Evolutionary conservation across 306 rosid genomes (phyloP).

Genomic region (Malus asiatica): DNA sequence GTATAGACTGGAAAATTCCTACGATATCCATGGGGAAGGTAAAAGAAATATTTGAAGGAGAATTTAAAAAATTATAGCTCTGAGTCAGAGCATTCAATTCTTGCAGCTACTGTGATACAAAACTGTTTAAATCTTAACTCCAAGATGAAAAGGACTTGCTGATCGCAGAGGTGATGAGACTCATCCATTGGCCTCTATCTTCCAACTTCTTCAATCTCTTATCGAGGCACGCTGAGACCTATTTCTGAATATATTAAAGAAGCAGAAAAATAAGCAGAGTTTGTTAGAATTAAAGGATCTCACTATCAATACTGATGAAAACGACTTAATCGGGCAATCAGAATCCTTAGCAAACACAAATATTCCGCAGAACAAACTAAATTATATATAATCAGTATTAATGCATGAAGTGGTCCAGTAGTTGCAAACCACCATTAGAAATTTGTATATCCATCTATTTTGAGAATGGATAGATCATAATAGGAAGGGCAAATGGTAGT

Average conservation of each 20-base stretch:
- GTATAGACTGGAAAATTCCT: no score
- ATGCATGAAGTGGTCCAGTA: neutral
- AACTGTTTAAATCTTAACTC: conserved; percentile 19
- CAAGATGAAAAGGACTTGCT: conserved; percentile 18
- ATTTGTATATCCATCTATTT: neutral
- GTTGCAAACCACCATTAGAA: neutral
- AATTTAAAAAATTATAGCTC: conserved; percentile 14
- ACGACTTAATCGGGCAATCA: neutral
- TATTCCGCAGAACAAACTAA: neutral
- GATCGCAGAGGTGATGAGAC: conserved; percentile 13
- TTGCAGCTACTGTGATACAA: conserved; percentile 10
- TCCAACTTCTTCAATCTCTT: conserved; percentile 23
- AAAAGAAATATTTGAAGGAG: neutral
- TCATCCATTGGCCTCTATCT: conserved; percentile 26
- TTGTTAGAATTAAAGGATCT: neutral
- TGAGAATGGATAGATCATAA: neutral
- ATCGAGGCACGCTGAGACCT: conserved; percentile 74
- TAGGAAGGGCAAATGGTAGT: neutral
- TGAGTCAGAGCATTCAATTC: conserved; percentile 26
- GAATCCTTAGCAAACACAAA: neutral
- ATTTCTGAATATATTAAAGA: conserved; percentile 44
- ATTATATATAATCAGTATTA: neutral
- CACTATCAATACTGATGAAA: neutral
- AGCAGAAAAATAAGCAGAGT: neutral
- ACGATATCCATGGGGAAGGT: neutral